These are phyloP conservation scores for Suhomyces kilbournensis DNA, from an alignment of 805 yeast genomes.

Conservation along the genomic window DNA sequence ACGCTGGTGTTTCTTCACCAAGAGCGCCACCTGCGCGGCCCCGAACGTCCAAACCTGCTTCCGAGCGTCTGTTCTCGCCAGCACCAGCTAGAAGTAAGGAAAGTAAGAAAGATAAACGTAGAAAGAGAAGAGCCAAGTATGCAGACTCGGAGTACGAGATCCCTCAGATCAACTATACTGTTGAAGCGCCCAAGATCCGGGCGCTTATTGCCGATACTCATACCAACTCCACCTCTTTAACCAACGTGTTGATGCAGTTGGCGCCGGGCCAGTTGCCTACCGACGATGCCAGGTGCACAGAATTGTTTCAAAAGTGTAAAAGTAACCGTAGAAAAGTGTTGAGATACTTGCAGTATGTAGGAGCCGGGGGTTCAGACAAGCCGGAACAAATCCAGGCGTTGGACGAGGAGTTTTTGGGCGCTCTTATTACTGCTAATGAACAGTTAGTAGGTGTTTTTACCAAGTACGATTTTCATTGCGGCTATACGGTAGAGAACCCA, in stretches of 20 bases:
- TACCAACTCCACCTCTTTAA: conserved; percentile 66
- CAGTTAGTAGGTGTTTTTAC: conserved; percentile 75
- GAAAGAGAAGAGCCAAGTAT: conserved; percentile 19
- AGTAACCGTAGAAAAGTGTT: conserved; percentile 73
- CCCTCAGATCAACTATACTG: conserved; percentile 64
- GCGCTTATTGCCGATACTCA: conserved; percentile 71
- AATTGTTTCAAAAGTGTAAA: conserved; percentile 71
- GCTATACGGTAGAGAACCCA: conserved; percentile 38
- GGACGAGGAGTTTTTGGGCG: conserved; percentile 84
- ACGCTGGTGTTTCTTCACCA: background rate
- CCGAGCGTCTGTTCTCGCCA: conserved; percentile 1
- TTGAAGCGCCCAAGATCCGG: conserved; percentile 72
- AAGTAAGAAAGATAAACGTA: conserved; percentile 9
- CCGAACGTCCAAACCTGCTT: background rate
- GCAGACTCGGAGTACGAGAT: conserved; percentile 55
- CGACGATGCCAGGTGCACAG: conserved; percentile 60
- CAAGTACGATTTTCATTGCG: conserved; percentile 57
- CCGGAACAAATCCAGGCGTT: conserved; percentile 24
- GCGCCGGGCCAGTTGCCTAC: conserved; percentile 54
- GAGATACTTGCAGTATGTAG: conserved; percentile 78
- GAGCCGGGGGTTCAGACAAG: conserved; percentile 41
- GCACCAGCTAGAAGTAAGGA: conserved; percentile 6
- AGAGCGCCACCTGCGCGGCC: background rate
- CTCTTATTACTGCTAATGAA: conserved; percentile 85
- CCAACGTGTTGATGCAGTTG: conserved; percentile 44